phyloP scores from a whole-genome alignment of 192 early-diverging fungal genomes.

The Irineochytrium annulatum region DNA sequence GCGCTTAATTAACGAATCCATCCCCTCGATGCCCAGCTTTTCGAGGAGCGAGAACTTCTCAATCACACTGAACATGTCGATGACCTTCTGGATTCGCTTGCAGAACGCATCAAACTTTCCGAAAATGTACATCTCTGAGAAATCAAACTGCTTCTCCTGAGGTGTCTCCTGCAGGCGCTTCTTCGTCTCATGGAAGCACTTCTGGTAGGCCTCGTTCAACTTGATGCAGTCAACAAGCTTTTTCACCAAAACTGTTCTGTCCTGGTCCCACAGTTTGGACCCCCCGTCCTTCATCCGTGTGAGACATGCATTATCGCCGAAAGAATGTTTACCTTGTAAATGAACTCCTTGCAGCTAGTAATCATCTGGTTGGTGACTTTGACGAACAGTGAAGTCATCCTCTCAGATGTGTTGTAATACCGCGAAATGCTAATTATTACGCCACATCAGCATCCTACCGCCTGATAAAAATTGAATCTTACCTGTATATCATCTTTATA shows the following conservation, averaged over 20 bases:
- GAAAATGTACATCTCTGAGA: conserved; percentile 69
- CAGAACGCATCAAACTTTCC: conserved; percentile 69
- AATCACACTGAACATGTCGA: conserved; percentile 66
- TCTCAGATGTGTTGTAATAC: conserved; percentile 65
- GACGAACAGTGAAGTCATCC: conserved; percentile 65
- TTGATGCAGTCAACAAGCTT: conserved; percentile 54
- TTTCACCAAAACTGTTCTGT: conserved; percentile 45
- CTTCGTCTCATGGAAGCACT: conserved; percentile 63
- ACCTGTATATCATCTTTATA: conserved; percentile 65
- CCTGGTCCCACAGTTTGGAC: conserved; percentile 63
- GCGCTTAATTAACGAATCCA: conserved; percentile 55
- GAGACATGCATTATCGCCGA: conserved; percentile 6
- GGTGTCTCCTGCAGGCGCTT: conserved; percentile 54
- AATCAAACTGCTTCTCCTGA: conserved; percentile 63
- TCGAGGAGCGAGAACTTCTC: conserved; percentile 60
- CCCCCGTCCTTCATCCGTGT: conserved; percentile 41
- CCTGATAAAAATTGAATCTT: background rate
- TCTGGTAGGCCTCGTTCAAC: conserved; percentile 61
- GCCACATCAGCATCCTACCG: conserved; percentile 2
- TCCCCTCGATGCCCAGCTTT: conserved; percentile 58
- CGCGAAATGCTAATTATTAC: conserved; percentile 45
- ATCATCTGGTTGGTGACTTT: conserved; percentile 72
- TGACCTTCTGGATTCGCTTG: conserved; percentile 65
- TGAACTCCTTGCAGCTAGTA: conserved; percentile 63
- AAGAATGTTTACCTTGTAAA: conserved; percentile 44